A percentile compares a stretch with the other conserved stretches of the same genome.
These are phyloP conservation scores for Phialemonium atrogriseum DNA, from an alignment of 2,329 filamentous ascomycete species.

Conservation along the genomic window DNA sequence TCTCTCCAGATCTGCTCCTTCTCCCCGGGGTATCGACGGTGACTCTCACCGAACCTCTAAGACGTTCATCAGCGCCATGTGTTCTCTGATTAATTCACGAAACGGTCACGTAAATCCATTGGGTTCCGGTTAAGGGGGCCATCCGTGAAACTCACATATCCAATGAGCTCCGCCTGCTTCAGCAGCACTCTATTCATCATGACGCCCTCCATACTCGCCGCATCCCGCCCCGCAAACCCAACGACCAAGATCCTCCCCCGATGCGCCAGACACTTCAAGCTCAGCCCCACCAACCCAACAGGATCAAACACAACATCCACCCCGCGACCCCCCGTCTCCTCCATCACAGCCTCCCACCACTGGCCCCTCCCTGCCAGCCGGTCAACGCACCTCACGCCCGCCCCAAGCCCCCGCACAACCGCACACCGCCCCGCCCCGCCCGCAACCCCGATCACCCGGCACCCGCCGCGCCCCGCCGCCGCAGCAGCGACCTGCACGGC, in stretches of 20 bases:
- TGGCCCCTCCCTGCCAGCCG: conserved; percentile 19
- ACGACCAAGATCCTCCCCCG: conserved; percentile 46
- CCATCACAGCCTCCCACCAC: conserved; percentile 45
- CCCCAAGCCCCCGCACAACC: conserved; percentile 25
- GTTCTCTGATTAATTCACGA: neutral
- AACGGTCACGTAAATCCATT: neutral
- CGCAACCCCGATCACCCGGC: conserved; percentile 43
- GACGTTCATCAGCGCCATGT: neutral
- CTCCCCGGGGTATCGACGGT: conserved; percentile 37
- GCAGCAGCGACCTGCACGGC: conserved; percentile 47
- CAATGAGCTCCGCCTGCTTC: conserved; percentile 42
- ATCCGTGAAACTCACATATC: conserved; percentile 38
- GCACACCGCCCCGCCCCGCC: conserved; percentile 35
- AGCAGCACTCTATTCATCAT: conserved; percentile 46
- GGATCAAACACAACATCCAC: conserved; percentile 51
- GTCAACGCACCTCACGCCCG: conserved; percentile 32
- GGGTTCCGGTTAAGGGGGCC: neutral
- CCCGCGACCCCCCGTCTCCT: conserved; percentile 36
- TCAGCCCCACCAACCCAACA: conserved; percentile 46
- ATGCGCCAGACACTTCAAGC: conserved; percentile 44
- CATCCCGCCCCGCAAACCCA: conserved; percentile 45
- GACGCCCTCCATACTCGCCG: conserved; percentile 43
- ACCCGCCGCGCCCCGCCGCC: conserved; percentile 25
- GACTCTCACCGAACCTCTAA: conserved; percentile 49
- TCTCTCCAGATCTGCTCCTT: conserved; percentile 41